Evolutionary conservation across 345 rosid species (phyloP).

Genomic region (Populus tremula): DNA sequence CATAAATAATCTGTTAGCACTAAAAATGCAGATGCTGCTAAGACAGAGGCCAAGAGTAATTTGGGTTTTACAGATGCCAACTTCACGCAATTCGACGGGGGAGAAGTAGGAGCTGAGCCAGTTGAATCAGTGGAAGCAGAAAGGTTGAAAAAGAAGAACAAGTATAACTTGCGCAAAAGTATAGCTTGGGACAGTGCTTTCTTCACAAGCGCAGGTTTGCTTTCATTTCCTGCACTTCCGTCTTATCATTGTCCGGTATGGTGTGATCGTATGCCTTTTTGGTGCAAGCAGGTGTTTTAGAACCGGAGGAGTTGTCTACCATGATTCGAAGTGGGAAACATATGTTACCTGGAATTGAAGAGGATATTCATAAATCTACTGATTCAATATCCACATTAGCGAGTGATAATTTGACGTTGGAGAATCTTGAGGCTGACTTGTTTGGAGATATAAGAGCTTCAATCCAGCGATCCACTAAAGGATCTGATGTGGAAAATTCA

Average conservation of each 20-base stretch:
- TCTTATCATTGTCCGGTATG: not conserved
- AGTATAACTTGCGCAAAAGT: conserved; percentile 74
- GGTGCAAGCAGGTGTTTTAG: conserved; percentile 60
- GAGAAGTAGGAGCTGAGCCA: conserved; percentile 35
- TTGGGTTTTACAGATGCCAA: no score
- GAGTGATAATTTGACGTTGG: conserved; percentile 58
- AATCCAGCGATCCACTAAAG: conserved; percentile 55
- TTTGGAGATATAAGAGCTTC: conserved; percentile 81
- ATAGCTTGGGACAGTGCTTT: conserved; percentile 96
- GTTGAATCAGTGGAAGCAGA: conserved; percentile 40
- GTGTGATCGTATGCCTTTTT: not conserved
- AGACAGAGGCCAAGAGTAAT: no score
- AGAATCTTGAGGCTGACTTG: conserved; percentile 46
- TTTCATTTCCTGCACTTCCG: not conserved
- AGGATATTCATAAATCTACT: conserved; percentile 60
- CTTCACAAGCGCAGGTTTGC: conserved; percentile 82
- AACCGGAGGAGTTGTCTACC: conserved; percentile 76
- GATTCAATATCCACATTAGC: conserved; percentile 73
- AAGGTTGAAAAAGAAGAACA: conserved; percentile 37
- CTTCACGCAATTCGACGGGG: not conserved
- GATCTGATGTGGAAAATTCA: conserved; percentile 30
- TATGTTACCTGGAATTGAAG: conserved; percentile 58
- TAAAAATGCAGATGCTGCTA: no score
- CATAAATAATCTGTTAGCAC: no score
- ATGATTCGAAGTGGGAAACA: conserved; percentile 52